Evolutionary conservation across 2,329 filamentous ascomycete species (phyloP).

Genomic region (Pseudopithomyces chartarum): DNA sequence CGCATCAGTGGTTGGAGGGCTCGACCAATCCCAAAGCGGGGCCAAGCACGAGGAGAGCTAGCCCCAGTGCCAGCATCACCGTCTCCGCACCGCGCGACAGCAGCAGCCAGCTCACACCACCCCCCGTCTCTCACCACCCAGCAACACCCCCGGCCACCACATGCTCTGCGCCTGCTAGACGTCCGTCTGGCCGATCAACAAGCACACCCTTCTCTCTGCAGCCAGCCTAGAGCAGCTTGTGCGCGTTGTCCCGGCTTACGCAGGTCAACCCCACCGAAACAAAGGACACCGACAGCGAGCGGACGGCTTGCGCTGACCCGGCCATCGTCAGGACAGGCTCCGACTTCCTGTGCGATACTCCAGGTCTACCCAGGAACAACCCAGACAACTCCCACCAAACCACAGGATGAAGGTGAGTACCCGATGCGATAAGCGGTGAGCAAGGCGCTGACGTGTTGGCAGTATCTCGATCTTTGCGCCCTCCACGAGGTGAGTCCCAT

Average conservation of each 20-base stretch:
- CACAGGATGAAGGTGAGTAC: constrained; percentile 46
- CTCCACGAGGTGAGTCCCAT: constrained; percentile 69
- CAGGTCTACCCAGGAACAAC: not conserved
- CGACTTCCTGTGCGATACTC: constrained; percentile 11
- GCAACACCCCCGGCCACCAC: constrained; percentile 10
- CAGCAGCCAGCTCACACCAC: constrained; percentile 17
- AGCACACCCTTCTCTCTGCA: constrained; percentile 45
- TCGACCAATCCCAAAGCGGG: constrained; percentile 16
- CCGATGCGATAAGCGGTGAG: constrained; percentile 22
- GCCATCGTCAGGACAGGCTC: constrained; percentile 8
- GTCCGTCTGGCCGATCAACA: constrained; percentile 45
- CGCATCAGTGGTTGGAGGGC: constrained; percentile 33
- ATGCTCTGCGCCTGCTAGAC: constrained; percentile 47
- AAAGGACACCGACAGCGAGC: constrained; percentile 31
- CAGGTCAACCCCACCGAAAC: constrained; percentile 38
- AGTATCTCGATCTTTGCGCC: constrained; percentile 91
- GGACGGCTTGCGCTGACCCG: constrained; percentile 24
- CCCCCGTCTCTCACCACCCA: constrained; percentile 13
- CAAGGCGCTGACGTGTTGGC: constrained; percentile 37
- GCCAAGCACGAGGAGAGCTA: not conserved
- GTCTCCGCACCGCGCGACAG: constrained; percentile 23
- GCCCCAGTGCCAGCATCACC: constrained; percentile 1
- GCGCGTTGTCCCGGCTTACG: constrained; percentile 43
- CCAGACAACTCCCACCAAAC: constrained; percentile 5
- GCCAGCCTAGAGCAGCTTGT: constrained; percentile 48